Evolutionary conservation across 1,284 basidiomycete species (phyloP), one percentile per base, ranked within the genome.

Genomic region (Moesziomyces parantarcticus): DNA sequence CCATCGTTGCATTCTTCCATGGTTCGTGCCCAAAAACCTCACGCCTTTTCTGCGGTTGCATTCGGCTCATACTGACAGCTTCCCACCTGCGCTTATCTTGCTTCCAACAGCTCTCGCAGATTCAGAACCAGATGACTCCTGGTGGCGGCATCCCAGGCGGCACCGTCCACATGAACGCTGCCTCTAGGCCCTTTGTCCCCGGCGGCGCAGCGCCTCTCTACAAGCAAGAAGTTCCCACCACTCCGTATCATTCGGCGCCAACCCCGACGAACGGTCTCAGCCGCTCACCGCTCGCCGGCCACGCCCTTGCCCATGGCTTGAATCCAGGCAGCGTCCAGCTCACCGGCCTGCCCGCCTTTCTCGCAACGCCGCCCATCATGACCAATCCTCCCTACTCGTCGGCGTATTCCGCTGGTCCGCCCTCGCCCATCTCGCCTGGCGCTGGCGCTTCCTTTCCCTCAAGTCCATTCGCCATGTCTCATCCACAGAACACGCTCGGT

Each of bases 321-420:
- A 61, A 62, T 32, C 45, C 58, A 6, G 65, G 48, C 9, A 73
- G 70, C 29, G 70, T 73, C 14, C 70, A 73, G 41, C 64, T 73
- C 40, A 68, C 64, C 3, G 70, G 70, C 22, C 51, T 68, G 5
- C 60, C 64, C 6, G 50, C 70, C 32, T 73, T 73, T 14, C 57
- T 73, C 4, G 64, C 57, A 4, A 57, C 60, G 1, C 64, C 71
- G 7, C 55, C 62, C 6, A 50, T 56, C 51, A 45, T 54, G 34
- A 55, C 22, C 41, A 56, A 63, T 44, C 46, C 61, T 29, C 54
- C 62, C 1, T 56, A 44, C 8, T 16, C 57, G 2, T 25, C 55
- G 1, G 62, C 50, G 20, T 61, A 16, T 32, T 7, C 46, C 23
- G 26, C 44, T 16, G 68, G 58, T n/a, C 62, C 68, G 48, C 58